Evolutionary conservation across 2,329 filamentous ascomycete species (phyloP).

Genomic region (Orbilia javanica): DNA sequence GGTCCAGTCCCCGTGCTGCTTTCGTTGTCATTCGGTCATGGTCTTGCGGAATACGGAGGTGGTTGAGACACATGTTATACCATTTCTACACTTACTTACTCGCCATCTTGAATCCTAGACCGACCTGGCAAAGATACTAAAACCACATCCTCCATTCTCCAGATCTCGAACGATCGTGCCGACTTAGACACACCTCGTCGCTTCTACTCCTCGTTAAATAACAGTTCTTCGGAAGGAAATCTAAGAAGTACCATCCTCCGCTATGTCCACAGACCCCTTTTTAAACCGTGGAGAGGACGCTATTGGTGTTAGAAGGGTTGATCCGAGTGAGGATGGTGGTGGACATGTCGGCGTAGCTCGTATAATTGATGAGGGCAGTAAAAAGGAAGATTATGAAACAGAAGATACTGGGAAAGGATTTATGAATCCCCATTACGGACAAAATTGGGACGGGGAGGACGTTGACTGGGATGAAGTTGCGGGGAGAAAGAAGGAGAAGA

Average conservation of each 20-base stretch:
- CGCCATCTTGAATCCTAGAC: too few species aligned
- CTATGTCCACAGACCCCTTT: constrained; percentile 36
- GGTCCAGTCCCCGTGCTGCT: too few species aligned
- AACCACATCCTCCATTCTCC: constrained; percentile 44
- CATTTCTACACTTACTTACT: too few species aligned
- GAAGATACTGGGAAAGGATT: constrained; percentile 1
- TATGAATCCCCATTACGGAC: constrained; percentile 4
- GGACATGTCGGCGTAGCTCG: constrained; percentile 1
- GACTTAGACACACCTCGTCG: constrained; percentile 60
- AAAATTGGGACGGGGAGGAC: constrained; percentile 24
- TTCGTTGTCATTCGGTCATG: too few species aligned
- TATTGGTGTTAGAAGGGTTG: constrained; percentile 44
- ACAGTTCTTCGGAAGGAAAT: constrained; percentile 59
- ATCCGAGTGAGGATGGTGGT: constrained; percentile 2
- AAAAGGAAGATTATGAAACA: constrained; percentile 21
- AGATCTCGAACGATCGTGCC: constrained; percentile 59
- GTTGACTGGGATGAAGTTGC: background rate
- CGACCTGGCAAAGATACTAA: constrained; percentile 59
- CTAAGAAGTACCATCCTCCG: constrained; percentile 56
- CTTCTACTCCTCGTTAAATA: constrained; percentile 57
- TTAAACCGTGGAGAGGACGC: constrained; percentile 57
- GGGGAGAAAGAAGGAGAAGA: background rate
- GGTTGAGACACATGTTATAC: too few species aligned
- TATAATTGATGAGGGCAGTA: background rate
- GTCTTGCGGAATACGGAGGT: too few species aligned